Evolutionary conservation across 768 basidiomycete genomes (phyloP).

Genomic region (Chalciporus piperatus): DNA sequence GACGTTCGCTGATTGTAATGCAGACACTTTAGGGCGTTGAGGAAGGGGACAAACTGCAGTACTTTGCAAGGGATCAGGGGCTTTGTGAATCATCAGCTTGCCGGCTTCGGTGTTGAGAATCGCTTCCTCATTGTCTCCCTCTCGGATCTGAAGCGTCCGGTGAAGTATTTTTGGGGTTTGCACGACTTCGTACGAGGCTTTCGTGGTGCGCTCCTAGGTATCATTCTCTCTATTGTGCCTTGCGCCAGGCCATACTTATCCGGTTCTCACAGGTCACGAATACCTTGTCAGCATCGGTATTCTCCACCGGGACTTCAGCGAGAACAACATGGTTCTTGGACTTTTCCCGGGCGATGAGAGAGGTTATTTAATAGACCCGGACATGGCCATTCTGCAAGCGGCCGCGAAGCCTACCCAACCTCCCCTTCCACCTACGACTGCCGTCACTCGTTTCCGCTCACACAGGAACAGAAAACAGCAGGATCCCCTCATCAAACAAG

Average conservation of each 20-base stretch:
- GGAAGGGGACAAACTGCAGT: neutral
- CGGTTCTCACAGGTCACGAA: neutral
- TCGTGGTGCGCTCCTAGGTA: constrained; percentile 6
- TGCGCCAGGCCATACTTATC: too few species aligned
- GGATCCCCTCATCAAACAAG: too few species aligned
- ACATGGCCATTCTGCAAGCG: constrained; percentile 13
- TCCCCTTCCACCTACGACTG: too few species aligned
- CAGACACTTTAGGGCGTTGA: constrained; percentile 20
- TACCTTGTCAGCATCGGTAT: neutral
- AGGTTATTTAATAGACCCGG: constrained; percentile 33
- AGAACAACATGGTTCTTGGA: constrained; percentile 22
- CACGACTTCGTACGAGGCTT: constrained; percentile 21
- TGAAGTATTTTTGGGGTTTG: constrained; percentile 15
- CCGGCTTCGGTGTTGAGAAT: neutral
- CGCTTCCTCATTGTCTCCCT: neutral
- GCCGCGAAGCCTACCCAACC: neutral
- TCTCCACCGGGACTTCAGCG: constrained; percentile 16
- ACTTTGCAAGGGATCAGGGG: constrained; percentile 6
- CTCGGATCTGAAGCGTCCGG: constrained; percentile 8
- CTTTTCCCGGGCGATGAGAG: constrained; percentile 5
- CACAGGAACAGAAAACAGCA: too few species aligned
- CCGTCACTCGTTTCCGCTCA: too few species aligned
- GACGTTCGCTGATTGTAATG: too few species aligned
- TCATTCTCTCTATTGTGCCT: too few species aligned
- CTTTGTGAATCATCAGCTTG: neutral